phyloP scores from a whole-genome alignment of 176 grass and related monocot genomes.

The Cocos nucifera region DNA sequence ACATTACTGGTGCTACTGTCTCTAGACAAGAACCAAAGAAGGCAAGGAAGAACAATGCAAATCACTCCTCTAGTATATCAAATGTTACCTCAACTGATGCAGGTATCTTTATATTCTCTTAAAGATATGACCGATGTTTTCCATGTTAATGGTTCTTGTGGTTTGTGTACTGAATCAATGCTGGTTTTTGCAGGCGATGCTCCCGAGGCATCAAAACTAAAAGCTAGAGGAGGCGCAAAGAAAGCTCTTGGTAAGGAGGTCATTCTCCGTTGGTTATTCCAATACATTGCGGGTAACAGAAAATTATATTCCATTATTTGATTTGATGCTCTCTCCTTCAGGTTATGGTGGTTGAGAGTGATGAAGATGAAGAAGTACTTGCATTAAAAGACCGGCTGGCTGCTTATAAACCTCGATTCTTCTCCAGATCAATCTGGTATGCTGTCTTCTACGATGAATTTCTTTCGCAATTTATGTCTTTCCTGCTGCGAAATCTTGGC shows the following conservation, averaged over 20 bases:
- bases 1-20: background rate
- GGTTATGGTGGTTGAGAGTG: slow-evolving; percentile 22
- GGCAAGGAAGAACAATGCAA: slow-evolving; percentile 29
- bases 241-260: slow-evolving; percentile 45
- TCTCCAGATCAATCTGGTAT: slow-evolving; percentile 36
- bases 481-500: background rate
- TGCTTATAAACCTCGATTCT: slow-evolving; percentile 27
- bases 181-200: slow-evolving; percentile 11
- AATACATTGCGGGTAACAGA: too few relatives aligned
- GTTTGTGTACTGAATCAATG: too few relatives aligned
- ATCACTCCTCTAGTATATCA: background rate
- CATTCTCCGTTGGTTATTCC: background rate
- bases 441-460: background rate
- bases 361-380: slow-evolving; percentile 32
- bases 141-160: too few relatives aligned
- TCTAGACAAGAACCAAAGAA: slow-evolving; percentile 21
- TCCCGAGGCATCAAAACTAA: slow-evolving; percentile 11
- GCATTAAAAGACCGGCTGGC: slow-evolving; percentile 40
- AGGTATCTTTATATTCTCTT: too few relatives aligned
- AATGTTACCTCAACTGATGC: background rate
- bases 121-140: too few relatives aligned
- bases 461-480: background rate
- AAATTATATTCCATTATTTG: too few relatives aligned
- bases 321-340: slow-evolving; percentile 4
- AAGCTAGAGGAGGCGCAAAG: slow-evolving; percentile 22